A percentile compares a stretch with the other conserved stretches of the same genome.
phyloP scores from a whole-genome alignment of 1,284 basidiomycete genomes.

The Sanguinoderma infundibulare region DNA sequence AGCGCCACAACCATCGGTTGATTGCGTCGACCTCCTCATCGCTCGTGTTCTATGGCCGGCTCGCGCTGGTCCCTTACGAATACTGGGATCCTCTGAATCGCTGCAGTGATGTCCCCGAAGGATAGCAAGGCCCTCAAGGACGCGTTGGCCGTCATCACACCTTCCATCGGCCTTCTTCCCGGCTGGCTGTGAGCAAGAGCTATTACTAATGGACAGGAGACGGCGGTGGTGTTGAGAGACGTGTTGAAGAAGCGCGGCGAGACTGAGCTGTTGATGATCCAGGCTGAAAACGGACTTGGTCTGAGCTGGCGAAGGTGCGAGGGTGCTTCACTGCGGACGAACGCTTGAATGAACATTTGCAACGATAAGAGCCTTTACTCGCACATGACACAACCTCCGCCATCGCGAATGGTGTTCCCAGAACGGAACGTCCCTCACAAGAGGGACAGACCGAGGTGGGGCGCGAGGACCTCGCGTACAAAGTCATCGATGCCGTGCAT shows the following conservation, averaged over 20 bases:
- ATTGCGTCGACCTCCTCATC: too few relatives aligned
- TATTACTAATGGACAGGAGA: neutral
- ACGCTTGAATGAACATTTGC: too few relatives aligned
- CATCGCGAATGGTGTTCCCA: too few relatives aligned
- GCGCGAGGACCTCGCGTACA: conserved; percentile 23
- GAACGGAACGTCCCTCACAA: too few relatives aligned
- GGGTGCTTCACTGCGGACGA: too few relatives aligned
- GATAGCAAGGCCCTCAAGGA: neutral
- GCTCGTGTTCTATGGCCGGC: neutral
- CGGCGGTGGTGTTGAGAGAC: neutral
- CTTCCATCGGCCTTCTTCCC: neutral
- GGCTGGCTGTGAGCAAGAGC: neutral
- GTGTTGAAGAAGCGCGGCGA: neutral
- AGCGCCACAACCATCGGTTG: too few relatives aligned
- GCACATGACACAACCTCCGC: too few relatives aligned
- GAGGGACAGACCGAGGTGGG: conserved; percentile 26
- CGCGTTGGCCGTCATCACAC: neutral
- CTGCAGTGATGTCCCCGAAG: neutral
- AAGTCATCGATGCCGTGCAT: conserved; percentile 30
- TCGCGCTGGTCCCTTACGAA: neutral
- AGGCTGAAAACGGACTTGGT: too few relatives aligned
- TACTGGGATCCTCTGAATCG: neutral
- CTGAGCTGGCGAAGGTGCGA: too few relatives aligned
- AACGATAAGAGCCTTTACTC: too few relatives aligned
- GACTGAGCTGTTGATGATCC: neutral